phyloP scores from a whole-genome alignment of 2,329 filamentous ascomycete species.

The Penicillium sp. region DNA sequence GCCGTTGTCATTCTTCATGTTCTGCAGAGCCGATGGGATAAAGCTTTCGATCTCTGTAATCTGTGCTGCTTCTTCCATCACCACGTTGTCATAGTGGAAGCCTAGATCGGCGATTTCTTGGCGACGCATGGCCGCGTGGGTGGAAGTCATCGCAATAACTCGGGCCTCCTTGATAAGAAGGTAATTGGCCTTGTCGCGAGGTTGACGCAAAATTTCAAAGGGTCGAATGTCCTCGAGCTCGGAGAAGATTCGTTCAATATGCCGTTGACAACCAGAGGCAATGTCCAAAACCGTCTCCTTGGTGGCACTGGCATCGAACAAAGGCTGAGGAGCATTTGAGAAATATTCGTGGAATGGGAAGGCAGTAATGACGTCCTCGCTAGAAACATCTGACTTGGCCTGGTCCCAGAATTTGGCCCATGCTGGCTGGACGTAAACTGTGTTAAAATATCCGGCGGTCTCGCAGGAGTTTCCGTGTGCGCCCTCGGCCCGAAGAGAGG shows the following conservation, averaged over 20 bases:
- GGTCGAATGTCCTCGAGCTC: constrained; percentile 92
- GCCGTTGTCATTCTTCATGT: constrained; percentile 70
- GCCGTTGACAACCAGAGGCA: constrained; percentile 81
- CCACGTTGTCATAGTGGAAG: constrained; percentile 95
- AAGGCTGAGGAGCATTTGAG: constrained; percentile 79
- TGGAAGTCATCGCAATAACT: constrained; percentile 98
- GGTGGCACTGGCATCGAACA: constrained; percentile 72
- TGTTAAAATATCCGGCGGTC: constrained; percentile 95
- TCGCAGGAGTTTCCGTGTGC: constrained; percentile 97
- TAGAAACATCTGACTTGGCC: constrained; percentile 60
- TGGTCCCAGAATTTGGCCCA: constrained; percentile 84
- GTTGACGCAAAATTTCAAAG: constrained; percentile 88
- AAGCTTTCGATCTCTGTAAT: constrained; percentile 98
- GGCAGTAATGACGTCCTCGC: constrained; percentile 66
- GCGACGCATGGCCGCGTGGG: constrained; percentile 91
- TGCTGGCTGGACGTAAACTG: constrained; percentile 83
- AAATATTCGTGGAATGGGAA: constrained; percentile 94
- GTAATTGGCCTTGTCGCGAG: constrained; percentile 94
- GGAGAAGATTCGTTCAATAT: constrained; percentile 87
- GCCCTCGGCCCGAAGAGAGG: constrained; percentile 82
- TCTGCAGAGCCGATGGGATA: constrained; percentile 91
- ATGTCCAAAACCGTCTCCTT: constrained; percentile 74
- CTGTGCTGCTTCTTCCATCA: constrained; percentile 98
- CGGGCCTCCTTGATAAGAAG: constrained; percentile 94
- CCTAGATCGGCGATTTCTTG: constrained; percentile 89